Percentiles rank a stretch among this genome's conserved stretches.
Conservation (phyloP, 1,284 basidiomycete species). For the Papiliotrema nemorosa region DNA sequence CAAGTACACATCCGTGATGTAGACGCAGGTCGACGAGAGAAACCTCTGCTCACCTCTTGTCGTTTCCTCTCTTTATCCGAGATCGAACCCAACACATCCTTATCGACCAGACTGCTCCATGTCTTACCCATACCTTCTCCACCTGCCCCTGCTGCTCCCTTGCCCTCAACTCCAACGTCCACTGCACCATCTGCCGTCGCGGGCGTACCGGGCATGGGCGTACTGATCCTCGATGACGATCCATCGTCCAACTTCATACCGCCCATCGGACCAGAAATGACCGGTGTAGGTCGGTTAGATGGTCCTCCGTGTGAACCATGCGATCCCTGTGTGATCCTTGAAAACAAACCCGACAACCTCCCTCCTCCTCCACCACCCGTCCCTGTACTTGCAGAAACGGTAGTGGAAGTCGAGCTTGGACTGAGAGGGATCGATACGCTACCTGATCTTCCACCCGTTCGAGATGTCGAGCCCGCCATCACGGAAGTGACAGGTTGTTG, state of each 20-base stretch:
- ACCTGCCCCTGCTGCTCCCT: too few species aligned
- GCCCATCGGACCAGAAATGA: slow-evolving; percentile 49
- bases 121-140: slow-evolving; percentile 55
- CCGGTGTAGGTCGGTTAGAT: slow-evolving; percentile 19
- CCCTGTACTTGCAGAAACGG: background rate
- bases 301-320: background rate
- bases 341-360: slow-evolving; percentile 32
- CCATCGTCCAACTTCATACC: slow-evolving; percentile 17
- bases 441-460: background rate
- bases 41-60: slow-evolving; percentile 71
- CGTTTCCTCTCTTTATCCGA: slow-evolving; percentile 71
- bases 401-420: background rate
- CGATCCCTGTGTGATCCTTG: slow-evolving; percentile 18
- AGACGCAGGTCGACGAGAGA: too few species aligned
- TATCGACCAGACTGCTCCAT: slow-evolving; percentile 86
- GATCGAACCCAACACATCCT: slow-evolving; percentile 71
- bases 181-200: too few species aligned
- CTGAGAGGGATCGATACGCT: background rate
- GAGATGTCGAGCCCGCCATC: background rate
- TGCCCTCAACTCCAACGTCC: slow-evolving; percentile 10
- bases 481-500: background rate
- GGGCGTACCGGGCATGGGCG: background rate
- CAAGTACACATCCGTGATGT: background rate
- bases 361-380: slow-evolving; percentile 13
- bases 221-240: background rate